Evolutionary conservation across 2,329 filamentous ascomycete species (phyloP).

Genomic region (Graphilbum sp.): DNA sequence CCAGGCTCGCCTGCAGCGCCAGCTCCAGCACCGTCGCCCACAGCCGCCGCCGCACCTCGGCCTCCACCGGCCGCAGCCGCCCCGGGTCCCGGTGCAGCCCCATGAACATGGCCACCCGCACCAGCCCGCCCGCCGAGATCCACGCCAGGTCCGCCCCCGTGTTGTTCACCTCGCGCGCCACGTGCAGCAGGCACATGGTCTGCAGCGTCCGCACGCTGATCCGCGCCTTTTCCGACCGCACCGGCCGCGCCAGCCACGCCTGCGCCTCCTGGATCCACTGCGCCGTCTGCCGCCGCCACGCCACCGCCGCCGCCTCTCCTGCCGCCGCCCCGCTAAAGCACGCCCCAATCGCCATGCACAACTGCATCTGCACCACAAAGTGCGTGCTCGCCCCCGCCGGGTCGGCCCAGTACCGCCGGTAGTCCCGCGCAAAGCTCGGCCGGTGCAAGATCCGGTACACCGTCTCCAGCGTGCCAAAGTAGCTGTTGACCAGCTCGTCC

Average conservation of each 20-base stretch:
- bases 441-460: constrained; percentile 40
- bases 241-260: constrained; percentile 25
- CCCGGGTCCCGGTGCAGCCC: constrained; percentile 33
- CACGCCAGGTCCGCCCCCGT: constrained; percentile 30
- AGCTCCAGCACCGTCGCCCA: constrained; percentile 37
- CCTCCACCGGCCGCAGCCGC: constrained; percentile 17
- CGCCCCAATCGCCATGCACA: constrained; percentile 35
- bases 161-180: constrained; percentile 27
- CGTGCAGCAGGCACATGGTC: constrained; percentile 31
- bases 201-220: constrained; percentile 33
- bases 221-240: constrained; percentile 28
- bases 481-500: constrained; percentile 33
- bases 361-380: constrained; percentile 36
- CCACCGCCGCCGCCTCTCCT: too few species aligned
- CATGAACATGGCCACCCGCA: constrained; percentile 30
- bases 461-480: constrained; percentile 39
- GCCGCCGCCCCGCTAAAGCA: constrained; percentile 19
- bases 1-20: constrained; percentile 25
- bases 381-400: constrained; percentile 20
- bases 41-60: constrained; percentile 31
- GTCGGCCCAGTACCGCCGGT: constrained; percentile 31
- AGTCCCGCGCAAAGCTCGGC: constrained; percentile 38
- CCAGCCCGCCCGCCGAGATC: constrained; percentile 26
- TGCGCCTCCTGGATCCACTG: constrained; percentile 38
- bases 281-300: constrained; percentile 24